Conservation (phyloP, 495 filamentous ascomycete species). For the Thermothielavioides terrestris region DNA sequence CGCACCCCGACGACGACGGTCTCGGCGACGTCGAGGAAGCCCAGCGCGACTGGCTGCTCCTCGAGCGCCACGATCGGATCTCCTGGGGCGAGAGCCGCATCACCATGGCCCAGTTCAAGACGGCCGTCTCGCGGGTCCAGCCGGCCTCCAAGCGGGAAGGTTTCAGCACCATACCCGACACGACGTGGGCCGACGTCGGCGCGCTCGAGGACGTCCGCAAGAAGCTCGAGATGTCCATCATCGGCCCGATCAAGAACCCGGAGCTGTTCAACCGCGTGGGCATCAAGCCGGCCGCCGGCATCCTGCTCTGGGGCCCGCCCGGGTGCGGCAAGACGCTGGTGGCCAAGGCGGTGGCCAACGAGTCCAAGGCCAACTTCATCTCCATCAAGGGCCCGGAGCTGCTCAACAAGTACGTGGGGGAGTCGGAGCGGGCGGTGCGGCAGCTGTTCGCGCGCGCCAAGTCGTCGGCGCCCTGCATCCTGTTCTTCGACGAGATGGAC, state of each 20-base stretch:
- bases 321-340: slow-evolving; percentile 96
- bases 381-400: slow-evolving; percentile 93
- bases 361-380: slow-evolving; percentile 95
- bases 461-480: slow-evolving; percentile 78
- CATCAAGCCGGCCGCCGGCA: slow-evolving; percentile 80
- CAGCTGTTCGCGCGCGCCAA: slow-evolving; percentile 88
- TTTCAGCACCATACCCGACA: slow-evolving; percentile 95
- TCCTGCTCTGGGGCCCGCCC: slow-evolving; percentile 93
- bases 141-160: slow-evolving; percentile 93
- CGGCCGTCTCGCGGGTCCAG: slow-evolving; percentile 75
- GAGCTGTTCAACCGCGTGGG: slow-evolving; percentile 73
- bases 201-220: slow-evolving; percentile 72
- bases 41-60: slow-evolving; percentile 29
- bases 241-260: slow-evolving; percentile 83
- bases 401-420: slow-evolving; percentile 91
- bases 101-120: slow-evolving; percentile 54
- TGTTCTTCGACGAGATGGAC: slow-evolving; percentile 98
- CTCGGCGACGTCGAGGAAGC: slow-evolving; percentile 44
- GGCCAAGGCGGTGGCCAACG: slow-evolving; percentile 93
- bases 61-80: slow-evolving; percentile 20
- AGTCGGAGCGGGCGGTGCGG: slow-evolving; percentile 85
- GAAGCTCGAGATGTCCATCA: slow-evolving; percentile 77
- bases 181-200: slow-evolving; percentile 89
- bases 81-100: slow-evolving; percentile 24
- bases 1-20: slow-evolving; percentile 44